A percentile compares a stretch with the other conserved stretches of the same genome.
phyloP scores from a whole-genome alignment of 2,329 filamentous ascomycete genomes.

The Scytalidium sp. region DNA sequence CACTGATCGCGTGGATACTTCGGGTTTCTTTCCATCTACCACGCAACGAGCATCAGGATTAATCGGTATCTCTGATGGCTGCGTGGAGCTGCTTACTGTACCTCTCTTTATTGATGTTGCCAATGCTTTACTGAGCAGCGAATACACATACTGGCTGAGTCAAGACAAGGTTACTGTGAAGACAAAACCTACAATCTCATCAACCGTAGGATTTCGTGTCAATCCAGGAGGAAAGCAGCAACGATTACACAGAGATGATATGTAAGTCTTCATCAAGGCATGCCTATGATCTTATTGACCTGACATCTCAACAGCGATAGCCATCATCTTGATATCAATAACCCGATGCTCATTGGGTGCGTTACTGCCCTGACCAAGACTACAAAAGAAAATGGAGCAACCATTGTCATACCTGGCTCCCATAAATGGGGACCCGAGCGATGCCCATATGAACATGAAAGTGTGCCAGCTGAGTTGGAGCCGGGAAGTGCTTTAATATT shows the following conservation, averaged over 20 bases:
- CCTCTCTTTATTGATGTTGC: conserved; percentile 32
- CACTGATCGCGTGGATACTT: conserved; percentile 31
- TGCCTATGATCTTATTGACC: not conserved
- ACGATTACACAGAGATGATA: conserved; percentile 35
- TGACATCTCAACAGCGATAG: conserved; percentile 20
- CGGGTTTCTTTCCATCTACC: conserved; percentile 37
- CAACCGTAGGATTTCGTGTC: conserved; percentile 35
- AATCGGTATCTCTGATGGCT: conserved; percentile 33
- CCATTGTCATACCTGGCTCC: conserved; percentile 36
- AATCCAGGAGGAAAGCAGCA: conserved; percentile 38
- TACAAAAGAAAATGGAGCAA: conserved; percentile 38
- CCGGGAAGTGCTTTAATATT: conserved; percentile 37
- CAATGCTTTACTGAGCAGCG: conserved; percentile 31
- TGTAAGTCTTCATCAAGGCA: not conserved
- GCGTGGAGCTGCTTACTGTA: conserved; percentile 34
- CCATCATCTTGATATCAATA: conserved; percentile 27
- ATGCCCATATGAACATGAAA: conserved; percentile 33
- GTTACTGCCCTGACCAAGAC: conserved; percentile 37
- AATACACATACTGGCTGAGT: conserved; percentile 34
- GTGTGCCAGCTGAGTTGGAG: conserved; percentile 36
- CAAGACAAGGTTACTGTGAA: conserved; percentile 28
- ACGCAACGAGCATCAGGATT: conserved; percentile 37
- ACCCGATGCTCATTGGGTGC: conserved; percentile 36
- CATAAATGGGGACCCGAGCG: conserved; percentile 39
- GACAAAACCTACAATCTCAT: conserved; percentile 34